Conservation (phyloP, 2,329 filamentous ascomycete species). For the Talaromyces islandicus region DNA sequence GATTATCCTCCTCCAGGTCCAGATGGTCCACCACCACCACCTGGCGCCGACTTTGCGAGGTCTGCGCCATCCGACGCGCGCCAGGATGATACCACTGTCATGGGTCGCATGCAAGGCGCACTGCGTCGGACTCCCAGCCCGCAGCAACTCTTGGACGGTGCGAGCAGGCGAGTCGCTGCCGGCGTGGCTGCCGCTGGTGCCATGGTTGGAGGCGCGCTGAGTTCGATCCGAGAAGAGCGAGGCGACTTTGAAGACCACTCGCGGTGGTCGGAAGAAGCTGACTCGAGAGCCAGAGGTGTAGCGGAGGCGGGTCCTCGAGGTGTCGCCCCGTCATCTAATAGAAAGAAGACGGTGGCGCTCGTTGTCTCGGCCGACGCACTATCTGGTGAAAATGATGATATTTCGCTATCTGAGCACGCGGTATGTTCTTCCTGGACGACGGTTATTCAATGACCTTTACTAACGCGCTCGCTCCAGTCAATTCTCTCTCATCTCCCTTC, state of each 20-base stretch:
- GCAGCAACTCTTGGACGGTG: constrained; percentile 79
- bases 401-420: constrained; percentile 68
- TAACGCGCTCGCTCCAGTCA: constrained; percentile 49
- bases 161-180: constrained; percentile 72
- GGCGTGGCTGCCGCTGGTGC: constrained; percentile 78
- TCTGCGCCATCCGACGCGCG: constrained; percentile 29
- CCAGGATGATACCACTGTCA: constrained; percentile 54
- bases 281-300: constrained; percentile 50
- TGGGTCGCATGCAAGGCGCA: constrained; percentile 72
- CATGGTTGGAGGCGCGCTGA: constrained; percentile 73
- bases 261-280: constrained; percentile 86
- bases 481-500: constrained; percentile 84
- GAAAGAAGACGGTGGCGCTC: constrained; percentile 75
- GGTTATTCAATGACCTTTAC: not conserved
- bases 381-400: constrained; percentile 50
- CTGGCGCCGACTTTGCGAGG: constrained; percentile 26
- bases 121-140: constrained; percentile 78
- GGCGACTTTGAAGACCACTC: constrained; percentile 78
- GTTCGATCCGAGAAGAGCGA: constrained; percentile 76
- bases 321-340: constrained; percentile 36
- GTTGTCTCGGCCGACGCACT: constrained; percentile 75
- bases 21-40: constrained; percentile 23
- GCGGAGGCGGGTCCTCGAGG: constrained; percentile 20
- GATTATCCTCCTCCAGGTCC: constrained; percentile 2
- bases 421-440: constrained; percentile 48